These are phyloP conservation scores for Trichothecium roseum DNA, from an alignment of 2,329 filamentous ascomycete genomes.

Conservation along the genomic window DNA sequence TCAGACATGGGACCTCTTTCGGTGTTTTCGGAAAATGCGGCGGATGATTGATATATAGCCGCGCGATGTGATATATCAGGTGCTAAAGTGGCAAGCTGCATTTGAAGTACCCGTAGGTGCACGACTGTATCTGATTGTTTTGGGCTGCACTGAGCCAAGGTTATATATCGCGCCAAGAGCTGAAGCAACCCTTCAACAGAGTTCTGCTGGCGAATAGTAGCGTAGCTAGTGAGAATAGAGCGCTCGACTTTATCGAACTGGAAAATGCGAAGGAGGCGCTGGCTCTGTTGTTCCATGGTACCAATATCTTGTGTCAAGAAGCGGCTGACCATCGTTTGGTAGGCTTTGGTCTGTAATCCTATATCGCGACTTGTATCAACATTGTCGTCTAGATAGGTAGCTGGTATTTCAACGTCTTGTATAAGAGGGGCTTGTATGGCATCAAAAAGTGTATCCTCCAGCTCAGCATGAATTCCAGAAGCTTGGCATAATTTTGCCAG, in stretches of 20 bases:
- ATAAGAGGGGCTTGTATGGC: constrained; percentile 19
- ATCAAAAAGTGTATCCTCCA: constrained; percentile 13
- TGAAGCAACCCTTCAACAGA: constrained; percentile 41
- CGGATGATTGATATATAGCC: constrained; percentile 10
- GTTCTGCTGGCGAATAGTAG: background rate
- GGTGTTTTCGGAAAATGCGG: constrained; percentile 7
- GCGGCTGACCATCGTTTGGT: constrained; percentile 22
- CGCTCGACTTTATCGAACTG: constrained; percentile 28
- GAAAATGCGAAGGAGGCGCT: constrained; percentile 23
- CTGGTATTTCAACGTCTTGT: constrained; percentile 1
- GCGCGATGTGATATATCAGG: constrained; percentile 38
- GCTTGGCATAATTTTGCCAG: constrained; percentile 23
- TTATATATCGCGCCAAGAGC: constrained; percentile 58
- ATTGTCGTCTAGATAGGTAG: background rate
- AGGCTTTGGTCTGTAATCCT: constrained; percentile 6
- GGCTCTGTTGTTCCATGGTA: constrained; percentile 29
- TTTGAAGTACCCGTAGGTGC: constrained; percentile 41
- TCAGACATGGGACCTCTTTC: constrained; percentile 9
- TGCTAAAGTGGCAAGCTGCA: constrained; percentile 41
- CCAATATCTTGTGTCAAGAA: constrained; percentile 28
- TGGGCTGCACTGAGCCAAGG: constrained; percentile 33
- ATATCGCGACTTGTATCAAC: background rate
- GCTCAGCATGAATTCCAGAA: constrained; percentile 4
- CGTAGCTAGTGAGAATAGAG: constrained; percentile 27
- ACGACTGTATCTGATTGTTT: constrained; percentile 22